phyloP scores from a whole-genome alignment of 1,284 basidiomycete species.

The Moniliophthora roreri region DNA sequence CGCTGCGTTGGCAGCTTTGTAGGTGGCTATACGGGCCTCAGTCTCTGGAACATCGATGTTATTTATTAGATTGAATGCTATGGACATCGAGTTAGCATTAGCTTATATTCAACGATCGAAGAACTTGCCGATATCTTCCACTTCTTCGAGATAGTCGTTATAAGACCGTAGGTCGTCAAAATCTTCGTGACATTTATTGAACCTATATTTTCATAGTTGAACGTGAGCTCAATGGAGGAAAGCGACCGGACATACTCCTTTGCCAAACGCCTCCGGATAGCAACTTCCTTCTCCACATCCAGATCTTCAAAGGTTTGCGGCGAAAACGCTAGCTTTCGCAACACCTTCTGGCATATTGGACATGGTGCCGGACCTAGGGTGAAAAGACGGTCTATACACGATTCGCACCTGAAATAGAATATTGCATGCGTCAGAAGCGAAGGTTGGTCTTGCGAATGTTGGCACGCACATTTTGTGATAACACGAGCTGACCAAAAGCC shows the following conservation, averaged over 20 bases:
- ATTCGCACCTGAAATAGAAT: conserved; percentile 83
- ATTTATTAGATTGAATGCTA: conserved; percentile 96
- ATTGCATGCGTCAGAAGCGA: conserved; percentile 9
- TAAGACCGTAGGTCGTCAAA: conserved; percentile 83
- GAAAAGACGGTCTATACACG: conserved; percentile 96
- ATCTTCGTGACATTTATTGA: conserved; percentile 92
- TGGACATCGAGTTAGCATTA: conserved; percentile 12
- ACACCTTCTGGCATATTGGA: conserved; percentile 88
- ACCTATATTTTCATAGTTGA: conserved; percentile 46
- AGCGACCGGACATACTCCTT: conserved; percentile 62
- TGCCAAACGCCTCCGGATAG: conserved; percentile 81
- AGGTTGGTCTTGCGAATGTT: conserved; percentile 1
- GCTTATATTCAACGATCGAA: conserved; percentile 5
- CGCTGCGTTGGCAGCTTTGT: conserved; percentile 79
- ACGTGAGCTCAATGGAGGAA: conserved; percentile 1
- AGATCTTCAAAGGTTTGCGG: conserved; percentile 98
- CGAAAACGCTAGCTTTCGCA: conserved; percentile 92
- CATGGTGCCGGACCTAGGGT: conserved; percentile 96
- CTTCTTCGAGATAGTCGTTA: conserved; percentile 96
- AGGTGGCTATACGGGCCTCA: conserved; percentile 80
- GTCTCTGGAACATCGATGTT: conserved; percentile 85
- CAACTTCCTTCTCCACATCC: conserved; percentile 94
- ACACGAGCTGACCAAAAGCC: conserved; percentile 92
- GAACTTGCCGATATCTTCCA: conserved; percentile 88
- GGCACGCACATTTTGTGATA: conserved; percentile 93